A percentile compares a stretch with the other conserved stretches of the same genome.
phyloP scores from a whole-genome alignment of 805 yeast genomes.

The Candida manassasensis region DNA sequence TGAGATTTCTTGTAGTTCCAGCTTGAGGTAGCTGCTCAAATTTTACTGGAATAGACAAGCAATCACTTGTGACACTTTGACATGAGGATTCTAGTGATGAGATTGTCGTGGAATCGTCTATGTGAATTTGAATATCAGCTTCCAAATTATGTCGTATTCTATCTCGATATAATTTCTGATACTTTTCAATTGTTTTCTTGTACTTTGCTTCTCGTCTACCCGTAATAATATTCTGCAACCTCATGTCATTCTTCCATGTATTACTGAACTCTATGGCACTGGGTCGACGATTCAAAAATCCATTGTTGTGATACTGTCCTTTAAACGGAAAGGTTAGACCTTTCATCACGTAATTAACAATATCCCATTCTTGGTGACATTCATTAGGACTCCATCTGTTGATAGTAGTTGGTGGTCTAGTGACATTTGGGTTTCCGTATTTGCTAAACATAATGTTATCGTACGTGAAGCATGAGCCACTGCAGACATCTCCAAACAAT shows the following conservation, averaged over 20 bases:
- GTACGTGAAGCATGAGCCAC: constrained; percentile 10
- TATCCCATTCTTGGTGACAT: constrained; percentile 23
- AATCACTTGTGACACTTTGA: too few species aligned
- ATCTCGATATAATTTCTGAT: constrained; percentile 18
- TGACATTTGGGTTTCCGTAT: constrained; percentile 16
- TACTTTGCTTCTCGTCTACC: constrained; percentile 22
- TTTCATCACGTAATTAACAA: constrained; percentile 5
- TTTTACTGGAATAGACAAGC: too few species aligned
- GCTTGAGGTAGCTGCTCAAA: too few species aligned
- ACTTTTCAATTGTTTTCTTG: constrained; percentile 18
- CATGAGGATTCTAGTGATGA: too few species aligned
- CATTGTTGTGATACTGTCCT: constrained; percentile 2
- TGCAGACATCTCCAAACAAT: constrained; percentile 36
- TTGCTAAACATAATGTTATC: constrained; percentile 11
- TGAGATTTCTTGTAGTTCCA: too few species aligned
- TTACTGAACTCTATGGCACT: neutral
- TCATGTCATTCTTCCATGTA: constrained; percentile 13
- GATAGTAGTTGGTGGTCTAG: constrained; percentile 19
- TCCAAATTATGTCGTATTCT: constrained; percentile 10
- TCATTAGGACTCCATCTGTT: constrained; percentile 31
- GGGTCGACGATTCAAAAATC: neutral
- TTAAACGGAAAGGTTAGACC: constrained; percentile 7
- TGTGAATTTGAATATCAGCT: constrained; percentile 12
- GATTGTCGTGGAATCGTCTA: too few species aligned
- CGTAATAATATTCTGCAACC: constrained; percentile 20